Evolutionary conservation across 1,284 basidiomycete genomes (phyloP).

Genomic region (Peniophora sp.): DNA sequence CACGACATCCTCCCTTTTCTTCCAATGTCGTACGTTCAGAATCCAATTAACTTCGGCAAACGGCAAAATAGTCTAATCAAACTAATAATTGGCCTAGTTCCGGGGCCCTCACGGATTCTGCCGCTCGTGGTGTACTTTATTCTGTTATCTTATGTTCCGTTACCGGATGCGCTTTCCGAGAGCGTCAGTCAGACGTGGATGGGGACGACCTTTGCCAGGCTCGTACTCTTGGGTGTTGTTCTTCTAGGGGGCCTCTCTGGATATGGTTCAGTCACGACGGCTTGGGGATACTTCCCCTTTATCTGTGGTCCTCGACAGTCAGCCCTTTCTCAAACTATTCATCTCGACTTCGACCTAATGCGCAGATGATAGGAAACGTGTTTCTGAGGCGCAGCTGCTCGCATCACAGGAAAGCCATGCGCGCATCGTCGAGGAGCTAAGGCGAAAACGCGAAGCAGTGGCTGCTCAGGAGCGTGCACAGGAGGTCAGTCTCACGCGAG

Average conservation of each 20-base stretch:
- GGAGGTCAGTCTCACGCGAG: constrained; percentile 1
- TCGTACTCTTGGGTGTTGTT: constrained; percentile 69
- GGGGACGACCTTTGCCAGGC: constrained; percentile 43
- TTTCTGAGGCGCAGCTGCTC: constrained; percentile 41
- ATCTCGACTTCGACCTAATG: background rate
- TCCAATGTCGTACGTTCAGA: background rate
- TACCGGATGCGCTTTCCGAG: constrained; percentile 41
- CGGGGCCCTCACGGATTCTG: constrained; percentile 18
- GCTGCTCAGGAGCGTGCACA: constrained; percentile 2
- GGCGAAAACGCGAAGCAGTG: constrained; percentile 7
- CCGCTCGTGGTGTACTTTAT: constrained; percentile 52
- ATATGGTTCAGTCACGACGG: constrained; percentile 62
- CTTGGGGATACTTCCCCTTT: constrained; percentile 41
- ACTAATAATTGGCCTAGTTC: background rate
- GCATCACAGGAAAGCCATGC: constrained; percentile 41
- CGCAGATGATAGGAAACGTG: constrained; percentile 27
- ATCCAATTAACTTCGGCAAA: background rate
- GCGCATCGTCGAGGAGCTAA: constrained; percentile 45
- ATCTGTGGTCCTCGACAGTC: constrained; percentile 18
- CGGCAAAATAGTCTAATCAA: background rate
- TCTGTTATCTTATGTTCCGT: constrained; percentile 55
- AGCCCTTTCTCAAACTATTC: constrained; percentile 8
- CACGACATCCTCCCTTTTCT: constrained; percentile 25
- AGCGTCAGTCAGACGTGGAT: constrained; percentile 25
- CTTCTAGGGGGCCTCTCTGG: constrained; percentile 68